Percentiles rank a stretch among this genome's conserved stretches.
phyloP scores from a whole-genome alignment of 2,329 filamentous ascomycete species.

The Epichloe bromicola region DNA sequence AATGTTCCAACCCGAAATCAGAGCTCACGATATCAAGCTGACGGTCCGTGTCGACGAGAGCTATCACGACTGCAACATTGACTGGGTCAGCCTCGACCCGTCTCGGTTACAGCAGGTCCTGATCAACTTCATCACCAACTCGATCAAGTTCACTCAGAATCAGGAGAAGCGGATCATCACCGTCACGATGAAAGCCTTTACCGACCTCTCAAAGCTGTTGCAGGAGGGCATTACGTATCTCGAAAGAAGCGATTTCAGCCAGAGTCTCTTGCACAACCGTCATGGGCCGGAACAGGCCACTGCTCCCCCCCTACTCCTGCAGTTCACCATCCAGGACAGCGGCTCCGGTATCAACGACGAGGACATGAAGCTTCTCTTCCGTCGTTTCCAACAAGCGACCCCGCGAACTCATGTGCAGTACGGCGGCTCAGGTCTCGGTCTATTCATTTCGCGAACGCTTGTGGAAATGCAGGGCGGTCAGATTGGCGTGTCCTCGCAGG shows the following conservation, averaged over 20 bases:
- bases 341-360: slow-evolving; percentile 50
- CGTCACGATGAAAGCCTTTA: slow-evolving; percentile 52
- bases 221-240: slow-evolving; percentile 32
- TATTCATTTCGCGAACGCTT: slow-evolving; percentile 64
- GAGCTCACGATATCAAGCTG: slow-evolving; percentile 57
- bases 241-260: slow-evolving; percentile 23
- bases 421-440: slow-evolving; percentile 53
- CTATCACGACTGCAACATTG: slow-evolving; percentile 48
- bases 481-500: slow-evolving; percentile 46
- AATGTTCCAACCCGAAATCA: slow-evolving; percentile 66
- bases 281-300: slow-evolving; percentile 25
- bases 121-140: slow-evolving; percentile 60
- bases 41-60: slow-evolving; percentile 55
- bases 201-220: slow-evolving; percentile 28
- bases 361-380: slow-evolving; percentile 53
- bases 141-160: slow-evolving; percentile 50
- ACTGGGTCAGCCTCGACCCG: slow-evolving; percentile 65
- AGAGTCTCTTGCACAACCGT: neutral
- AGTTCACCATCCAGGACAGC: slow-evolving; percentile 59
- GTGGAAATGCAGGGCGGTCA: slow-evolving; percentile 66
- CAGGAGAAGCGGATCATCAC: slow-evolving; percentile 45
- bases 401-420: slow-evolving; percentile 59
- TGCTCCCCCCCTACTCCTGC: slow-evolving; percentile 23
- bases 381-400: slow-evolving; percentile 54
- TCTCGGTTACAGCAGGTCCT: slow-evolving; percentile 60